phyloP scores from a whole-genome alignment of 176 grass and related monocot species.

The Themeda triandra region DNA sequence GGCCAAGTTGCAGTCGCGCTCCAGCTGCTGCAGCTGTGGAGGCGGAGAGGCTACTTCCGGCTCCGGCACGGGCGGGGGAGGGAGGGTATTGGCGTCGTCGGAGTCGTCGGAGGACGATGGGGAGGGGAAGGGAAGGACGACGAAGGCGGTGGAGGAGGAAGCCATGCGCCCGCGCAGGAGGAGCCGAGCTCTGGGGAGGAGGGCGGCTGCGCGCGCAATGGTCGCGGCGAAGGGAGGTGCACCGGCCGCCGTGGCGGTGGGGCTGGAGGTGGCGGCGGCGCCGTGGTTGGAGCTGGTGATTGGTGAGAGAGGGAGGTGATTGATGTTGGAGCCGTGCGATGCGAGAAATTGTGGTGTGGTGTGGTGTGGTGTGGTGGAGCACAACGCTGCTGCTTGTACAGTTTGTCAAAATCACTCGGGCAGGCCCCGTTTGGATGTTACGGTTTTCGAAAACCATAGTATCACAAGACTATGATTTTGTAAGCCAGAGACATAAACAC shows the following conservation, averaged over 20 bases:
- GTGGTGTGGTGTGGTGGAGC: too few relatives aligned
- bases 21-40: background rate
- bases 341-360: too few relatives aligned
- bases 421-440: too few relatives aligned
- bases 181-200: constrained; percentile 12
- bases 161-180: constrained; percentile 42
- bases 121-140: background rate
- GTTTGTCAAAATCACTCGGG: too few relatives aligned
- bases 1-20: constrained; percentile 58
- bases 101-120: constrained; percentile 28
- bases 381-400: too few relatives aligned
- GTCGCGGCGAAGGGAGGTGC: constrained; percentile 16
- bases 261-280: background rate
- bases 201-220: constrained; percentile 29
- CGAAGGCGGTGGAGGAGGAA: constrained; percentile 11
- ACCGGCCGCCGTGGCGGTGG: constrained; percentile 29
- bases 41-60: background rate
- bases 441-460: too few relatives aligned
- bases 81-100: constrained; percentile 11
- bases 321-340: too few relatives aligned
- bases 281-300: background rate
- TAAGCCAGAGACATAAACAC: too few relatives aligned
- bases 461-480: too few relatives aligned
- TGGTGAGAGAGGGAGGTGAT: too few relatives aligned
- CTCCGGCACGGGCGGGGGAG: background rate